Evolutionary conservation across 2,329 filamentous ascomycete species (phyloP), one percentile per base, ranked within the genome.

Genomic region (Arthrobotrys musiformis): DNA sequence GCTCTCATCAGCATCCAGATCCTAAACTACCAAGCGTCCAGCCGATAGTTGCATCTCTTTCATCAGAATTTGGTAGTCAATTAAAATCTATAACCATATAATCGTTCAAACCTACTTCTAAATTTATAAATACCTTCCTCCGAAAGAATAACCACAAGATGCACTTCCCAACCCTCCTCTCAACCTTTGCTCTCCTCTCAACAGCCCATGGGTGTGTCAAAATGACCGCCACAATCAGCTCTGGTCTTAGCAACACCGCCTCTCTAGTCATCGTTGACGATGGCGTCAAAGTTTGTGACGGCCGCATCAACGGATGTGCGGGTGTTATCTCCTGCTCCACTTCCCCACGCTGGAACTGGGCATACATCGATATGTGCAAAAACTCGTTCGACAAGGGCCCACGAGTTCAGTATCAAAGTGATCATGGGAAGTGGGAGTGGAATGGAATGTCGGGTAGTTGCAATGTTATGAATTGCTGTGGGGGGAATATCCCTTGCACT

Each of bases 351-450:
- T 63, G 58, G 58, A 30, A 63, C 26, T 63, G 58, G 58, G 58
- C 58, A 46, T 63, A 63, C 58, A 63, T 66, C 28, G 46, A 66
- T 46, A 66, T 66, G 62, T 66, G 62, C 24, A 28, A 66, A n/a
- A 66, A 66, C 40, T 70, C 66, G 52, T 60, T 61, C 52, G 22
- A 70, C 19, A 48, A 61, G 52, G 66, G 66, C 15, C 52, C 40
- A 8, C 26, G 40, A 2, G 44, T 70, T 24, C 52, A 70, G 40
- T 70, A 70, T 37, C 52, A 61, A 24, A 61, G 50, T 40, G 66
- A 70, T 61, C 66, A 70, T 44, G 66, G 66, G 8, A 70, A 61
- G 33, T 70, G 52, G 52, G 52, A 70, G 52, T 70, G 66, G 66
- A 61, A 70, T n/a, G 63, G 63, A 30, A 68, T 68, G 63, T 56